Evolutionary conservation across 1,284 basidiomycete genomes (phyloP).

Genomic region (Ceratobasidium sp.): DNA sequence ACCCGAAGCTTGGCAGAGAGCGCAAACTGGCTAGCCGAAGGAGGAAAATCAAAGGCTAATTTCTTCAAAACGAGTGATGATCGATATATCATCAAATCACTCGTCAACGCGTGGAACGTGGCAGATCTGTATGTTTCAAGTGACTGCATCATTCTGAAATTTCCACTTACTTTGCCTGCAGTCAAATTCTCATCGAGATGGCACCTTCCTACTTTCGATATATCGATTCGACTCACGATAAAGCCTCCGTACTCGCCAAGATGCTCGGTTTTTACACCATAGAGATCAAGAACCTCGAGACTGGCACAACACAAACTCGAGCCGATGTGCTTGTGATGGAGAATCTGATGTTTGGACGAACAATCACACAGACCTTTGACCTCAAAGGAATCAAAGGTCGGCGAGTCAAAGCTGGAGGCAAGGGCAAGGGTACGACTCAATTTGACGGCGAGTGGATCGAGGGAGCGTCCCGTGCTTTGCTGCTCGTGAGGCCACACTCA

Average conservation of each 20-base stretch:
- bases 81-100: slow-evolving; percentile 79
- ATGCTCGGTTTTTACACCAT: slow-evolving; percentile 80
- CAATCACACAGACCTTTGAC: slow-evolving; percentile 67
- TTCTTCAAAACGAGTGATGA: slow-evolving; percentile 82
- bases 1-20: slow-evolving; percentile 67
- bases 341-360: slow-evolving; percentile 68
- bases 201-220: slow-evolving; percentile 79
- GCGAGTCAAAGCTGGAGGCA: slow-evolving; percentile 62
- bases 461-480: slow-evolving; percentile 60
- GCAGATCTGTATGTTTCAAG: slow-evolving; percentile 70
- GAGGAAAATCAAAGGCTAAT: slow-evolving; percentile 58
- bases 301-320: slow-evolving; percentile 66
- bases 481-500: slow-evolving; percentile 72
- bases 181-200: slow-evolving; percentile 77
- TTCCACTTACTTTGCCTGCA: slow-evolving; percentile 46
- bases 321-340: slow-evolving; percentile 82
- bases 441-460: slow-evolving; percentile 86
- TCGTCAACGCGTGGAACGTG: slow-evolving; percentile 84
- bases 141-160: background rate
- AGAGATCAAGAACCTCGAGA: slow-evolving; percentile 75
- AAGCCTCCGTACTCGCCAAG: slow-evolving; percentile 73
- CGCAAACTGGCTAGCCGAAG: slow-evolving; percentile 70
- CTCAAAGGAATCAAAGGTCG: slow-evolving; percentile 80
- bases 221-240: slow-evolving; percentile 70
- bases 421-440: slow-evolving; percentile 57